Base-by-base conservation (phyloP, 225 moss, liverwort and hornwort species). In the Rhytidiadelphus loreus region DNA sequence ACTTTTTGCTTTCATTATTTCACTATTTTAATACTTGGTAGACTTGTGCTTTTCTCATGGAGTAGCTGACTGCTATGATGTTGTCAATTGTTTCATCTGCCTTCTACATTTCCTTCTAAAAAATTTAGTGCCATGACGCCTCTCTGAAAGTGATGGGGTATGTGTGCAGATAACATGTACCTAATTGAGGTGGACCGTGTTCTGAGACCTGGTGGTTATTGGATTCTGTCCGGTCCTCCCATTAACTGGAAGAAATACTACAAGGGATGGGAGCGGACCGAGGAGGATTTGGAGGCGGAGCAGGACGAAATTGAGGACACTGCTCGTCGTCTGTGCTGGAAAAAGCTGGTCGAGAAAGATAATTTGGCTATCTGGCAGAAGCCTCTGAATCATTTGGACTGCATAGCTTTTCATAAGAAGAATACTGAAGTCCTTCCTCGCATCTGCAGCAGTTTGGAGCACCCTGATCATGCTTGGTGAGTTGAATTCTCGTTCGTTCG, bases 331-430 rank as follows among this genome's bases (percentile, higher is more conserved):
- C 90, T 98, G 26, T 98, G 97, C 83, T 98, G 97, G 97, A 92
- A 56, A 28, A 98, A 98, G 94, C 25, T 97, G 43, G 82, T 93
- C 16, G 98, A 98, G 86, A 98, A 96, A 66, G 96, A 96, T 77
- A 95, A 98, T 89, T 86, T 98, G 43, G 97, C 96, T 50, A 97
- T 98, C 84, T 98, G 98, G 98, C 94, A 93, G 85, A 98, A 98
- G 87, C 96, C 96, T 20, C 71, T 94, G 37, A 98, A 98, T 90
- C 98, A 98, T 76, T 74, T 92, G 39, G 91, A 94, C 22, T 98
- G 97, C 89, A 90, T 89, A 12, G 86, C 85, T 28, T 84, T 44
- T 30, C 94, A 91, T 46, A 98, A 92, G 89, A 89, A 89, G 68
- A 88, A 95, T 35, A 30, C 88, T 6, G 43, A 73, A 11, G 79